A percentile compares a stretch with the other conserved stretches of the same genome.
phyloP scores from a whole-genome alignment of 306 rosid genomes.

The Casuarina cunninghamiana region DNA sequence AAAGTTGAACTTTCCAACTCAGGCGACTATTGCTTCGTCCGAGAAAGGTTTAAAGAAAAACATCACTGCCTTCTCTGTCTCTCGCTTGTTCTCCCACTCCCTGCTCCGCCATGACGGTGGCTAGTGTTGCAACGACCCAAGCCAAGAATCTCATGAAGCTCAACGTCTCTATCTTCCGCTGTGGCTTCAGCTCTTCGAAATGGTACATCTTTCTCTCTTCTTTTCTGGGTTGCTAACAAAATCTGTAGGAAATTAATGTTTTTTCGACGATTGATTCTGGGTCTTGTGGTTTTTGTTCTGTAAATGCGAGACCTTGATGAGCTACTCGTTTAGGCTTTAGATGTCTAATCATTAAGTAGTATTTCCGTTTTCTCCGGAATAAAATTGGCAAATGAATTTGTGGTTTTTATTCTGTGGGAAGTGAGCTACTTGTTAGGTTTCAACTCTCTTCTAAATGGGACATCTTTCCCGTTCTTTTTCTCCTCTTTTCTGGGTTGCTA shows the following conservation, averaged over 20 bases:
- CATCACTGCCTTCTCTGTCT: not conserved
- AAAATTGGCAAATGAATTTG: too few species aligned
- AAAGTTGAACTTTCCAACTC: not conserved
- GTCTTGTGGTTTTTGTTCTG: not conserved
- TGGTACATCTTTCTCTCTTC: constrained; percentile 44
- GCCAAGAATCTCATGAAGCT: constrained; percentile 67
- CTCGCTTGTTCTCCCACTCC: not conserved
- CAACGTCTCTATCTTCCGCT: constrained; percentile 58
- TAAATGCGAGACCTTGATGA: not conserved
- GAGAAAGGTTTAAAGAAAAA: not conserved
- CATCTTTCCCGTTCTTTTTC: not conserved
- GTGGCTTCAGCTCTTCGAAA: constrained; percentile 86
- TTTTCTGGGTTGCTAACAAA: constrained; percentile 1
- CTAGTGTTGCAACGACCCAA: constrained; percentile 46
- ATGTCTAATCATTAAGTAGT: too few species aligned
- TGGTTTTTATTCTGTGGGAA: too few species aligned
- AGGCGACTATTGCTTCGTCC: constrained; percentile 23
- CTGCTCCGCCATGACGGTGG: constrained; percentile 54
- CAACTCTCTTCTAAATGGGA: constrained; percentile 80
- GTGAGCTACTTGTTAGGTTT: too few species aligned
- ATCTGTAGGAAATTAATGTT: not conserved
- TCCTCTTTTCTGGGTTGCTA: not conserved
- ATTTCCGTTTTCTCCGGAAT: too few species aligned
- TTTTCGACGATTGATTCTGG: not conserved
- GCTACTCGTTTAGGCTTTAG: too few species aligned